These are phyloP conservation scores for Trypanosoma theileri DNA, from an alignment of 208 protist genomes.

Conservation along the genomic window DNA sequence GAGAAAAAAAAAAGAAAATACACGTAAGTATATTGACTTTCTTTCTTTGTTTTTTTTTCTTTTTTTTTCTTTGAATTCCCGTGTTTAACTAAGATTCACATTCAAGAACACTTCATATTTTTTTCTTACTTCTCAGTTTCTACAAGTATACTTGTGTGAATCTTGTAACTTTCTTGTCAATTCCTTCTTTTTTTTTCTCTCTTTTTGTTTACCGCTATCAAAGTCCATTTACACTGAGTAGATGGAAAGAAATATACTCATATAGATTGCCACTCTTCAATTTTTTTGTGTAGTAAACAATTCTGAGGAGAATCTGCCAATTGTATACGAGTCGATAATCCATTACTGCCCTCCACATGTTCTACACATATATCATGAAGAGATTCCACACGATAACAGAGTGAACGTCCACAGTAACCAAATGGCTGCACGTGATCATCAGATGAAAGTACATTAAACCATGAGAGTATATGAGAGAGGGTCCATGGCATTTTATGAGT, in stretches of 20 bases:
- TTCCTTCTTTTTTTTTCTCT: not conserved
- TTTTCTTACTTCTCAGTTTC: too few relatives aligned
- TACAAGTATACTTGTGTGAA: too few relatives aligned
- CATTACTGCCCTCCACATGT: constrained; percentile 19
- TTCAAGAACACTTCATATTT: too few relatives aligned
- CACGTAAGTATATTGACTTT: constrained; percentile 5
- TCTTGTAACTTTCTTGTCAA: not conserved
- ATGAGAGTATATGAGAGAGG: constrained; percentile 52
- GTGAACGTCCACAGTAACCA: constrained; percentile 49
- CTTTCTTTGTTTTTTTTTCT: constrained; percentile 6
- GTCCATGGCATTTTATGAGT: constrained; percentile 32
- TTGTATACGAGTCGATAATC: not conserved
- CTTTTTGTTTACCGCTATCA: not conserved
- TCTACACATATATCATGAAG: constrained; percentile 47
- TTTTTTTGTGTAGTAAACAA: constrained; percentile 45
- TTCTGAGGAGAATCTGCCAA: constrained; percentile 24
- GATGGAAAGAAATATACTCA: constrained; percentile 16
- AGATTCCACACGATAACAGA: constrained; percentile 35
- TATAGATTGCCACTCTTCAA: constrained; percentile 39
- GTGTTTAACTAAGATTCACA: too few relatives aligned
- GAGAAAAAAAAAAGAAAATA: constrained; percentile 23
- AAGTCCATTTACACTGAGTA: not conserved
- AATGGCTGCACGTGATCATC: constrained; percentile 46
- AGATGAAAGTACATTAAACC: constrained; percentile 48
- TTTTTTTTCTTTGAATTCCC: not conserved